Evolutionary conservation across 2,329 filamentous ascomycete species (phyloP), one percentile per base, ranked within the genome.

Genomic region (Colletotrichum trifolii): DNA sequence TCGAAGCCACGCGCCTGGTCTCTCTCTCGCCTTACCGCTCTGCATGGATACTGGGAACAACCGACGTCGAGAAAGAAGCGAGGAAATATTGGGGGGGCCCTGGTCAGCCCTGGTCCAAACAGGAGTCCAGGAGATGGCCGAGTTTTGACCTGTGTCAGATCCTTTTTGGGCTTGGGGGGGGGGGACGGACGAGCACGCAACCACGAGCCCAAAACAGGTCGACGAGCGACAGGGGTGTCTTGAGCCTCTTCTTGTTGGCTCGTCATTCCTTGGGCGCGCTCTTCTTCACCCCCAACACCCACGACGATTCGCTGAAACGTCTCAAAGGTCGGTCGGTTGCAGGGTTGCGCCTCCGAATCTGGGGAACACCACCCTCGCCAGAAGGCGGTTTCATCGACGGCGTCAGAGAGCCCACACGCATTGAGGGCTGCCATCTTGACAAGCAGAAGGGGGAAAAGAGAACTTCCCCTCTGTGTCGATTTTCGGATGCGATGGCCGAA

Each of bases 301-400:
- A 15, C 34, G 15, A 49, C 54, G 54, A 59, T 64, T 64, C 60
- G 60, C 60, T 64, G 55, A 64, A 64, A 64, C 60, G 60, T 64
- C 55, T 64, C 60, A 64, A 25, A 54, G 48, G 50, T 60, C 49
- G 48, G 42, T 54, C 38, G 34, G 42, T 64, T 60, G 36, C 60
- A 64, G 52, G 60, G 60, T 38, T 54, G 43, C 43, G 60, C 49
- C 60, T 50, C 60, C 54, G 43, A 64, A 39, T 54, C 55, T 54
- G 55, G 48, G 55, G 60, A 64, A 53, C 43, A 8, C 42, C 33
- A 13, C 50, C 11, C 36, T 25, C 39, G 34, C 40, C 13, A 49
- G 25, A 25, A 25, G 25, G 25, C 54, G 40, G 62, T 61, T 60
- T 52, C 62, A 60, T 54, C 45, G 39, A 38, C 25, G 47, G 25